Base-by-base conservation (phyloP, 2,329 filamentous ascomycete genomes). In the Epichloe gansuensis region DNA sequence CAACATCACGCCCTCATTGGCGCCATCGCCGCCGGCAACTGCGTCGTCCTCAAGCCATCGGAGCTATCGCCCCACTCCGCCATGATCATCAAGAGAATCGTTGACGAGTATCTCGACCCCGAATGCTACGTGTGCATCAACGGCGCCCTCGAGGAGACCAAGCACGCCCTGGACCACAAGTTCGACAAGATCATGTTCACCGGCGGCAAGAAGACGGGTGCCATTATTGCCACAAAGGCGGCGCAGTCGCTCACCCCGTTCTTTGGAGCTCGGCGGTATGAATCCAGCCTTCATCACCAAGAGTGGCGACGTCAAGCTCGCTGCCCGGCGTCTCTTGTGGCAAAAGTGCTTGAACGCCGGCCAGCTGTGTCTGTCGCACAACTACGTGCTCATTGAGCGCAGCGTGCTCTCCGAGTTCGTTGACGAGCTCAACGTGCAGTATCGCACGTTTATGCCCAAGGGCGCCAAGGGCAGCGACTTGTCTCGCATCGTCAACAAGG, bases 111-210 rank as follows among this genome's bases (percentile, higher is more conserved):
- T 41, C 82, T 98, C 51, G 93, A 97, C 65, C 80, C 82, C 2
- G 79, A 81, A 15, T 84, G 83, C 60, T 96, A 89, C 69, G 72
- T 75, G 38, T 80, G 89, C 54, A 75, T 96, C 59, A 93, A 96
- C 66, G 93, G 93, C 55, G 83, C 75, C 31, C 71, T 95, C 21
- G 76, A 84, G 4, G 89, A 95, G 74, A 90, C 86, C 4, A 88
- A 86, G 46, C 83, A 82, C 12, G 72, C 97, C 45, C 78, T 98
- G 37, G 82, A 91, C 54, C 81, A 90, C 72, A 91, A 91, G 68
- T 98, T 91, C 85, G 91, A 94, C 72, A 97, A 96, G 78, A 94
- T 98, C 63, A 91, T 93, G 75, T 98, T 95, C 73, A 98, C 93
- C 1, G 93, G 93, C 52, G 84, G 82, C 62, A 77, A 78, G 50